A percentile compares a stretch with the other conserved stretches of the same genome.
phyloP scores from a whole-genome alignment of 805 yeast genomes.

The Grigorovia humatica region DNA sequence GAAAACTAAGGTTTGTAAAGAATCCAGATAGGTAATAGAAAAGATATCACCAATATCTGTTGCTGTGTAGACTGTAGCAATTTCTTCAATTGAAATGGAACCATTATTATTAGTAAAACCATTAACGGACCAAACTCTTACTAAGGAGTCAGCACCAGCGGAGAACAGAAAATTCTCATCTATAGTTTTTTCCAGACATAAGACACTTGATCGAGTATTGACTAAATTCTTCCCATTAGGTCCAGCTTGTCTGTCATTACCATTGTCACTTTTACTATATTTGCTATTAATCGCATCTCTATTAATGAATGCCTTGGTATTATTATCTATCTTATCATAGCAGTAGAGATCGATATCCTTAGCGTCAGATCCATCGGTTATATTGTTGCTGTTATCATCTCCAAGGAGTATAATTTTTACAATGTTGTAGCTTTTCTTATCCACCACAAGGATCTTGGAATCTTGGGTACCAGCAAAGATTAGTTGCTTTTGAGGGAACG shows the following conservation, averaged over 20 bases:
- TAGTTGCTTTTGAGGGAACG: conserved; percentile 46
- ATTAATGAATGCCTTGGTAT: too few relatives aligned
- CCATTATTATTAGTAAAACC: conserved; percentile 8
- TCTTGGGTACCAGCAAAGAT: conserved; percentile 88
- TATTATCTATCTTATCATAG: neutral
- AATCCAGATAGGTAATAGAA: conserved; percentile 60
- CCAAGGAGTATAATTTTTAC: conserved; percentile 36
- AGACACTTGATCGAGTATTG: conserved; percentile 36
- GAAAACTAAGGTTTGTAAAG: conserved; percentile 52
- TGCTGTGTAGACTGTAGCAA: conserved; percentile 71
- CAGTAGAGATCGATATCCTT: neutral
- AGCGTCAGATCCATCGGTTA: neutral
- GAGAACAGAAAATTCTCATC: conserved; percentile 57
- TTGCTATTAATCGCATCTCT: neutral
- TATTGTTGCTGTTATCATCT: conserved; percentile 25
- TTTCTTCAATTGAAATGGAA: conserved; percentile 27
- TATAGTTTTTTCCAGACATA: conserved; percentile 49
- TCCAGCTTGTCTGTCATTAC: neutral
- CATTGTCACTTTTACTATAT: neutral
- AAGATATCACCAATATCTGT: conserved; percentile 92
- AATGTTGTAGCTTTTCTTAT: conserved; percentile 49
- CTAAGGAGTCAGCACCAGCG: conserved; percentile 84
- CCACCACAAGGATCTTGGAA: conserved; percentile 63
- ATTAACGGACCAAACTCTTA: conserved; percentile 71
- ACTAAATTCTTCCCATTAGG: conserved; percentile 1